Evolutionary conservation across 345 rosid genomes (phyloP).

Genomic region (Chamaenerion angustifolium): DNA sequence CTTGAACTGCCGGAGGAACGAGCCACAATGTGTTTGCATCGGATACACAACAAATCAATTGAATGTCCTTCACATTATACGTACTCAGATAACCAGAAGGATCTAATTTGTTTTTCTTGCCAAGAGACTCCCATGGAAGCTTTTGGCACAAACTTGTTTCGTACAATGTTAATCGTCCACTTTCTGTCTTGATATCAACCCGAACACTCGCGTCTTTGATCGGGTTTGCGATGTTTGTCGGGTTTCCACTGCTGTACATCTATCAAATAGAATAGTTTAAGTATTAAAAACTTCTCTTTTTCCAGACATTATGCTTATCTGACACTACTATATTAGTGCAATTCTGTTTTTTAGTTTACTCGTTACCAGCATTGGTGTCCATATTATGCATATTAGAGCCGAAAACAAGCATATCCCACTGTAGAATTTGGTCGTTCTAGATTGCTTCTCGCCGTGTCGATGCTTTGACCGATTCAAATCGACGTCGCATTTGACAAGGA

Average conservation of each 20-base stretch:
- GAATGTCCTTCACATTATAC: slow-evolving; percentile 27
- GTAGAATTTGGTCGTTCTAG: slow-evolving; percentile 29
- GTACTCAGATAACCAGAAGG: slow-evolving; percentile 21
- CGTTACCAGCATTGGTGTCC: slow-evolving; percentile 46
- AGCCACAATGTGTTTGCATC: slow-evolving; percentile 32
- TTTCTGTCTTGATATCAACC: slow-evolving; percentile 26
- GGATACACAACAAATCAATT: slow-evolving; percentile 39
- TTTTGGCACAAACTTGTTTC: slow-evolving; percentile 32
- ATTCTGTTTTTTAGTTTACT: too few relatives aligned
- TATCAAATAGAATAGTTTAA: slow-evolving; percentile 12
- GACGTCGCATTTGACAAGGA: slow-evolving; percentile 30
- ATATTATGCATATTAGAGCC: slow-evolving; percentile 25
- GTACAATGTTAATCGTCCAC: slow-evolving; percentile 25
- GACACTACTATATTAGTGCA: too few relatives aligned
- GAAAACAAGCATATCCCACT: slow-evolving; percentile 33
- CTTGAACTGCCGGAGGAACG: slow-evolving; percentile 30
- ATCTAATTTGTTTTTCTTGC: slow-evolving; percentile 14
- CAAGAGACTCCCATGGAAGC: slow-evolving; percentile 23
- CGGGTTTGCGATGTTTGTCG: slow-evolving; percentile 39
- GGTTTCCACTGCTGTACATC: slow-evolving; percentile 43
- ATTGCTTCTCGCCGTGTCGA: slow-evolving; percentile 27
- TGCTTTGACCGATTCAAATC: slow-evolving; percentile 24
- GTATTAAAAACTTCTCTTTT: background rate
- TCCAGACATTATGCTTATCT: too few relatives aligned
- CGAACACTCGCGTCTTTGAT: slow-evolving; percentile 28